These are phyloP conservation scores for Leucogyrophana mollusca DNA, from an alignment of 768 basidiomycete genomes.

Conservation along the genomic window DNA sequence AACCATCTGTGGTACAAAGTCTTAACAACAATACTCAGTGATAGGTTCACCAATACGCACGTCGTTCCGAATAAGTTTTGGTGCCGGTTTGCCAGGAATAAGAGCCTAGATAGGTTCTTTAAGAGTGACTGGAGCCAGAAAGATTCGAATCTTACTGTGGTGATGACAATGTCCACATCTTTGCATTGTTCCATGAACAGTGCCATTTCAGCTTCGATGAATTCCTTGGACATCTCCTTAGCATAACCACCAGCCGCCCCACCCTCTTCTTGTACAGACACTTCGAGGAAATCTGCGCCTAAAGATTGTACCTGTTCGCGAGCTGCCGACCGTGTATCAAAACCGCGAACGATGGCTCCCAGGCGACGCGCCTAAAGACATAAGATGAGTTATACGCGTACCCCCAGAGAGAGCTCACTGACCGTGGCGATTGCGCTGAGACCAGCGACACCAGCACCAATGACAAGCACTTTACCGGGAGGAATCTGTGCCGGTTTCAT, in stretches of 20 bases:
- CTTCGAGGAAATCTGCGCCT: conserved; percentile 89
- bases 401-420: conserved; percentile 12
- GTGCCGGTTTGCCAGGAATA: conserved; percentile 85
- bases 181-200: conserved; percentile 86
- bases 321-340: conserved; percentile 82
- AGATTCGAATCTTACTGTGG: conserved; percentile 51
- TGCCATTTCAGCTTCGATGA: conserved; percentile 85
- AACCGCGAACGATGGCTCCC: conserved; percentile 86
- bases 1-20: conserved; percentile 61
- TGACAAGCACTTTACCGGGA: conserved; percentile 83
- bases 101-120: conserved; percentile 52
- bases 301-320: conserved; percentile 89
- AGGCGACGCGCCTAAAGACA: conserved; percentile 65
- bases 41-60: conserved; percentile 16
- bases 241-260: conserved; percentile 84
- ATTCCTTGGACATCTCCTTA: conserved; percentile 89
- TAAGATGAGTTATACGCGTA: neutral
- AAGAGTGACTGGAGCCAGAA: conserved; percentile 1
- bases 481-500: conserved; percentile 54
- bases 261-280: conserved; percentile 76
- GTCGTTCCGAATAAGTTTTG: conserved; percentile 78
- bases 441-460: conserved; percentile 88
- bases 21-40: too few species aligned
- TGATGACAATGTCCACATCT: conserved; percentile 87
- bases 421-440: conserved; percentile 87